These are phyloP conservation scores for Trichocomaceae sp. DNA, from an alignment of 2,329 filamentous ascomycete species.

Conservation along the genomic window DNA sequence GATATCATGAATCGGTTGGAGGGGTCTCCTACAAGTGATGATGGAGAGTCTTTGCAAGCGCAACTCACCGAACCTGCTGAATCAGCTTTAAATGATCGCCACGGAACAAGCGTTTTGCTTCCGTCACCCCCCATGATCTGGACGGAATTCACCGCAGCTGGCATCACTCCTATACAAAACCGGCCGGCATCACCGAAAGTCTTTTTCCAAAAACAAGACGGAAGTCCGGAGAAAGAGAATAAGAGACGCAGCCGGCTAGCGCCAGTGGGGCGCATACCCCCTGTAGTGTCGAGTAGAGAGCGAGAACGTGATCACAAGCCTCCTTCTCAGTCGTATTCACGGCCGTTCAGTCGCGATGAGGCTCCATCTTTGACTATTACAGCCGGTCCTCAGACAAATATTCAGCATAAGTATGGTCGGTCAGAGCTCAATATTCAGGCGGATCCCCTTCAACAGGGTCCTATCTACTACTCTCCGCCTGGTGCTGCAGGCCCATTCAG, in stretches of 20 bases:
- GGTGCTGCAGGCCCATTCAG: conserved; percentile 29
- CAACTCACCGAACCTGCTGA: conserved; percentile 18
- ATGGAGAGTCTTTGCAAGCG: conserved; percentile 15
- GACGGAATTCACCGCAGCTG: conserved; percentile 22
- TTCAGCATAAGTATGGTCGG: conserved; percentile 20
- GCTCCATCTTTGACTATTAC: conserved; percentile 36
- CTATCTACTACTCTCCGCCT: conserved; percentile 20
- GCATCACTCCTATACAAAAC: conserved; percentile 13
- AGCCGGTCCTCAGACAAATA: conserved; percentile 20
- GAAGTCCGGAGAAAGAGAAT: conserved; percentile 20
- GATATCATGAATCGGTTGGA: conserved; percentile 34
- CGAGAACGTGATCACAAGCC: conserved; percentile 58
- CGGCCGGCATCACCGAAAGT: conserved; percentile 32
- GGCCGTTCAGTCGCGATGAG: conserved; percentile 59
- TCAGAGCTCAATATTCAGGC: conserved; percentile 19
- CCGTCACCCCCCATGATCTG: conserved; percentile 37
- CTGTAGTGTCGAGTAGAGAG: conserved; percentile 62
- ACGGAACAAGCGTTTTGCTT: conserved; percentile 34
- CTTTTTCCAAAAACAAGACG: conserved; percentile 28
- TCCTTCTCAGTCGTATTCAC: conserved; percentile 74
- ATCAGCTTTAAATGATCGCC: conserved; percentile 27
- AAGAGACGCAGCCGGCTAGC: conserved; percentile 59
- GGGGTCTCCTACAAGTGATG: conserved; percentile 35
- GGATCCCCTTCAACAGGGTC: conserved; percentile 20
- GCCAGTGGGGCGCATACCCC: conserved; percentile 80